A percentile compares a stretch with the other conserved stretches of the same genome.
phyloP scores from a whole-genome alignment of 257 asterid species.

The Solanum pennellii region DNA sequence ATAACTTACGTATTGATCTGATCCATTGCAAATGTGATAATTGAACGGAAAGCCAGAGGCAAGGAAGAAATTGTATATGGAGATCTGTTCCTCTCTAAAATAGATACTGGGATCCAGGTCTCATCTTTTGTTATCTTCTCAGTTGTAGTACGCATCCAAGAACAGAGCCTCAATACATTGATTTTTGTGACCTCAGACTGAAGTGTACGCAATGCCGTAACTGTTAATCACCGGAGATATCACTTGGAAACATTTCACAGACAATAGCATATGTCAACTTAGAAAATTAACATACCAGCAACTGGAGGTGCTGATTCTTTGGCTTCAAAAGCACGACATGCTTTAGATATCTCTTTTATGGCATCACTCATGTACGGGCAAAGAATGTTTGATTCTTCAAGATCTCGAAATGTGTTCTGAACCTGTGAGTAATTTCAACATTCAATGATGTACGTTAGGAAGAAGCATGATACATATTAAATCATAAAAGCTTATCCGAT shows the following conservation, averaged over 20 bases:
- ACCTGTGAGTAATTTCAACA: conserved; percentile 36
- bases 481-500: neutral
- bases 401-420: conserved; percentile 59
- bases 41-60: conserved; percentile 81
- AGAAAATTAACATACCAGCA: conserved; percentile 45
- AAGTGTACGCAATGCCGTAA: conserved; percentile 57
- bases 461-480: neutral
- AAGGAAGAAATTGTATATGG: conserved; percentile 79
- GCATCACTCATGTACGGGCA: conserved; percentile 70
- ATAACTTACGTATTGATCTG: conserved; percentile 71
- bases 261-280: neutral
- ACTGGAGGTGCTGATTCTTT: conserved; percentile 89
- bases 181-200: conserved; percentile 77
- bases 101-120: conserved; percentile 84
- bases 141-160: conserved; percentile 88
- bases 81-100: conserved; percentile 88
- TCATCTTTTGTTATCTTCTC: conserved; percentile 87
- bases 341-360: conserved; percentile 69
- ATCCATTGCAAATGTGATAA: conserved; percentile 75
- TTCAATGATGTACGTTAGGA: neutral
- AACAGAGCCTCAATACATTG: conserved; percentile 78
- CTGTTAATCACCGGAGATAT: conserved; percentile 34
- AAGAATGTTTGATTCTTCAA: conserved; percentile 82
- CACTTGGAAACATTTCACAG: conserved; percentile 4
- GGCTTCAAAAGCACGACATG: conserved; percentile 71